A percentile compares a stretch with the other conserved stretches of the same genome.
Evolutionary conservation across 306 rosid species (phyloP).

Genomic region (Lagenaria siceraria): DNA sequence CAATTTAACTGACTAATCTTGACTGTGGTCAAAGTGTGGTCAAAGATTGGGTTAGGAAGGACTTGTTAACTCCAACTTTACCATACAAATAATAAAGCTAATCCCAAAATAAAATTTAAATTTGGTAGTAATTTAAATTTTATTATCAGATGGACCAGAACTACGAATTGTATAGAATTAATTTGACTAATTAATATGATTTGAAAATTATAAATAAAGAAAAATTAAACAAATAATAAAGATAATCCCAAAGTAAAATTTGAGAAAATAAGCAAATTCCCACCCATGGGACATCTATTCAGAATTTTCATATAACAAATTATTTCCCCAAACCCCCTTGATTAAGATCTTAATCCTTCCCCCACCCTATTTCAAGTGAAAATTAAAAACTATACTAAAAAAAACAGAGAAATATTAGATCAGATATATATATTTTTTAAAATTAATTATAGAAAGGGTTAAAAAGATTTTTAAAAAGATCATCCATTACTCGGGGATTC

Average conservation of each 20-base stretch:
- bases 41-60: not conserved
- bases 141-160: not conserved
- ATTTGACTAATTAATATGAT: not conserved
- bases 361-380: not conserved
- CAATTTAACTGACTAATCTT: not conserved
- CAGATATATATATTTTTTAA: not conserved
- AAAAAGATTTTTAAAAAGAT: not conserved
- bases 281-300: not conserved
- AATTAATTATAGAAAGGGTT: not conserved
- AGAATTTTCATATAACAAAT: not conserved
- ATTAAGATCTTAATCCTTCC: not conserved
- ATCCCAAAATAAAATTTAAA: no score
- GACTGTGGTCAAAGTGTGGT: not conserved
- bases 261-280: not conserved
- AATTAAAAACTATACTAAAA: not conserved
- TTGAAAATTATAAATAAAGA: no score
- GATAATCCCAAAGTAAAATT: not conserved
- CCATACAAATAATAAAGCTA: no score
- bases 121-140: not conserved
- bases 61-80: not conserved
- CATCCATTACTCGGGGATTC: constrained; percentile 42
- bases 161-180: not conserved
- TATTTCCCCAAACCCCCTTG: not conserved
- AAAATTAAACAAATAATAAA: not conserved
- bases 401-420: not conserved